Base-by-base conservation (phyloP, 139 green algal species). In the Axilococcus clingmanii region DNA sequence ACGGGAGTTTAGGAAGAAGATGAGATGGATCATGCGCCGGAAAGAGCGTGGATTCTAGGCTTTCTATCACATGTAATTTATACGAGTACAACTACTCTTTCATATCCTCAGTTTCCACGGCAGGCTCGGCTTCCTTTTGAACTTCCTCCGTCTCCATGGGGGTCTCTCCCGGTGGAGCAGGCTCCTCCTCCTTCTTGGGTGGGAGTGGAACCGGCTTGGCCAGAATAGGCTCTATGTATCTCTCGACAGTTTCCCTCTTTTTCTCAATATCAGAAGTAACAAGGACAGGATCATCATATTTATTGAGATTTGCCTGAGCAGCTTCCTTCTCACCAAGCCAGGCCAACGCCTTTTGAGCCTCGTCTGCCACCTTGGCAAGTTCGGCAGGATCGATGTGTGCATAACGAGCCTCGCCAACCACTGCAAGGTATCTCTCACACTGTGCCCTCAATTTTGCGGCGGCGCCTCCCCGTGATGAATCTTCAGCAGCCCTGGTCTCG, bases 321-420 rank as follows among this genome's bases (percentile, higher is more conserved):
- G 37, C 45, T 48, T 75, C 36, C 72, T 88, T 93, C 62, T 93
- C 78, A 33, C 69, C 23, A 44, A 98, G 77, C 91, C 91, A 98
- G 3, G 24, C 51, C 50, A 87, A 51, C 33, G 87, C 88, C 14
- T 66, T 65, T 15, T 77, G 46, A 25, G 68, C 80, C 74, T 97
- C 91, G 35, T 74, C 69, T 12, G 65, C 27, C 36, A 94, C 77
- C 31, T 79, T 80, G 4, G 74, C 68, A 27, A 79, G 79, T 25
- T 99, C 91, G 23, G 57, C 81, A 5, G 66, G 41, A 7, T 70
- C 61, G 37, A 98, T 87, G 76, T 99, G 92, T 2, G 74, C 74
- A 29, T 85, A 81, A 27, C 66, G 60, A 6, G 65, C 22, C 36
- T 82, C 77, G 6, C 40, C 41, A 7, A 57, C 61, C 48, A 36